Base-by-base conservation (phyloP, 352 stramenopile genomes). In the Globisporangium recalcitrans region DNA sequence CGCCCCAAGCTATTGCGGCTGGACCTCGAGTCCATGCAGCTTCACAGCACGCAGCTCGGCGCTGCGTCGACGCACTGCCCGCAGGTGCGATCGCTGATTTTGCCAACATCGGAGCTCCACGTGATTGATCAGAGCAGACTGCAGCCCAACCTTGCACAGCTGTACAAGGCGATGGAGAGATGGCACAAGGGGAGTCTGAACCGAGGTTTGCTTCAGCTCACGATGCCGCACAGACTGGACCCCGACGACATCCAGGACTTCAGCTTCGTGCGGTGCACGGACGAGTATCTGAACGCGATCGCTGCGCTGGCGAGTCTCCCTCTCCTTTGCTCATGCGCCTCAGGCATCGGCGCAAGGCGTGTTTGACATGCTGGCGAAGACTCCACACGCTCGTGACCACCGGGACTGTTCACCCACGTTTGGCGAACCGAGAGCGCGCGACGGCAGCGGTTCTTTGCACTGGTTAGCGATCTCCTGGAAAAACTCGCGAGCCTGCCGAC, bases 201-300 rank as follows among this genome's bases (percentile, higher is more conserved):
- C 47, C 42, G 58, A 32, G 66, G 66, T 0, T 48, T 72, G 3
- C 42, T 46, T 3, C 66, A 72, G 58, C 66, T 72, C 51, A 62
- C 57, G 7, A 22, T 72, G 4, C 62, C 47, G n/a, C 47, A 53
- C 34, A 22, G 55, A 22, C 56, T 69, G 24, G 56, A 57, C 13
- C 62, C 65, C 13, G 29, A 21, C 10, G 26, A 48, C 2, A 6
- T 0, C 2, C 31, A 62, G 9, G 27, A 58, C 4, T 9, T 26
- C 7, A 8, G 26, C 8, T 32, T 27, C 9, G 14, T 29, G 8
- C 24, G 40, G 9, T 36, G 42, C 19, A 46, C 59, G 1, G 60
- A 71, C 52, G 61, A 63, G 34, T 57, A 59, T 3, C n/a, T 71
- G 14, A 27, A 55, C 31, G 56, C 38, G 5, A 34, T 68, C 3